Base-by-base conservation (phyloP, 2,329 filamentous ascomycete genomes). In the Claviceps capensis region DNA sequence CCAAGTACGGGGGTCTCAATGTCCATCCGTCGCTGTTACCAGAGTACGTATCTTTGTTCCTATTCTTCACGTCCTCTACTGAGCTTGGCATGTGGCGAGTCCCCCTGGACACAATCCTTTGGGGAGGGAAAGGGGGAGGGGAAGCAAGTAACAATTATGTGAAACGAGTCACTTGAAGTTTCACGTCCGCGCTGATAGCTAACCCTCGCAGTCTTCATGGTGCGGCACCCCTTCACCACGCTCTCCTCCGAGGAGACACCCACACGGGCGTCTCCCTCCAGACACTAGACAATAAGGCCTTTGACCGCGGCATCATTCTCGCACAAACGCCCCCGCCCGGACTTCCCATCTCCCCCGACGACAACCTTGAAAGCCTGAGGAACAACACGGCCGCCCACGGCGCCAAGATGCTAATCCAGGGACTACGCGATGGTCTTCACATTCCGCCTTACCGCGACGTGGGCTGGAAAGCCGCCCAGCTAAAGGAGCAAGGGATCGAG, bases 11-110 rank as follows among this genome's bases (percentile, higher is more conserved):
- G 44, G 93, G 93, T 0, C 70, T 98, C 3, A 98, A 98, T 66
- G 77, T 98, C 2, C 93, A 98, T 62, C 93, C 93, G 1, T 97
- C 91, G 0, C 69, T 96, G 30, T 77, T 98, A 14, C 91, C 90
- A 4, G 85, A 93, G 82, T 87, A 72, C 58, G 73, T 63, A 6
- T 5, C 30, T 44, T 26, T 16, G 7, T 4, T 7, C 8, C 5
- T 22, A 19, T n/a, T 5, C 5, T 17, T 2, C 8, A 30, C 30
- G 9, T 4, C 30, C 30, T 30, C 30, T 4, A 11, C 30, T 30
- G 30, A 30, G 26, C 26, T 30, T 30, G 8, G 2, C 26, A 30
- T 30, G 26, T 30, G 26, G 8, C 26, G 30, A 30, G 8, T 9
- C 30, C 30, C 9, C 30, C 3, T 11, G 30, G 4, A 11, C 8